Percentiles rank a stretch among this genome's conserved stretches.
Evolutionary conservation across 2,329 filamentous ascomycete genomes (phyloP).

Genomic region (Venturia pyrina): DNA sequence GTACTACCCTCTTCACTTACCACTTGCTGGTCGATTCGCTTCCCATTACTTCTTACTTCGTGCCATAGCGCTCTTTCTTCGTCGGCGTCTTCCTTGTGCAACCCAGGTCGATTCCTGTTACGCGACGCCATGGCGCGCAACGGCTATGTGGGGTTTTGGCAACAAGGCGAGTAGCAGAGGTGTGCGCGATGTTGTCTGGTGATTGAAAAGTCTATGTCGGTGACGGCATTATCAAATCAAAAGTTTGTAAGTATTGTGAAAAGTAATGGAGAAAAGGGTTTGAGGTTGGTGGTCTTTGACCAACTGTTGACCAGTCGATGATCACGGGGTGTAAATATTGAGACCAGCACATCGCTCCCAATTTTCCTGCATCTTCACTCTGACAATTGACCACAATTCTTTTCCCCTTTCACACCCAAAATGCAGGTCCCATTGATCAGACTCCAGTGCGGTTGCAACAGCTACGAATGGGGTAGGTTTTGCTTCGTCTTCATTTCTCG

Average conservation of each 20-base stretch:
- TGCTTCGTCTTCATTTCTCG: slow-evolving; percentile 13
- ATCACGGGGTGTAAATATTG: not conserved
- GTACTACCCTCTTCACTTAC: slow-evolving; percentile 24
- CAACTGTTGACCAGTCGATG: not conserved
- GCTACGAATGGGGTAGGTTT: slow-evolving; percentile 80
- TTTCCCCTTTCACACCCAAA: not conserved
- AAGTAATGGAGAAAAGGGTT: not conserved
- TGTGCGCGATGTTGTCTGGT: not conserved
- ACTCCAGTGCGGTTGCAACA: slow-evolving; percentile 74
- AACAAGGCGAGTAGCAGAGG: not conserved
- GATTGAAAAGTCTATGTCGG: not conserved
- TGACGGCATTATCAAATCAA: not conserved
- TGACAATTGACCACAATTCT: not conserved
- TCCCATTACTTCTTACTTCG: slow-evolving; percentile 35
- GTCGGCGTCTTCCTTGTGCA: slow-evolving; percentile 39
- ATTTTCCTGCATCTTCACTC: not conserved
- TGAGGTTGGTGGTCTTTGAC: not conserved
- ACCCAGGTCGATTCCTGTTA: slow-evolving; percentile 31
- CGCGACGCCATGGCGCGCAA: slow-evolving; percentile 33
- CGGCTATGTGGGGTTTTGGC: not conserved
- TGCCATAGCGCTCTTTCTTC: slow-evolving; percentile 41
- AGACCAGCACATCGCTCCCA: not conserved
- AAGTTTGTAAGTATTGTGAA: not conserved
- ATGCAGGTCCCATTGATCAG: slow-evolving; percentile 77
- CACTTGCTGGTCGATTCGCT: slow-evolving; percentile 35